Conservation (phyloP, 208 protist genomes). For the Crithidia expoeki region DNA sequence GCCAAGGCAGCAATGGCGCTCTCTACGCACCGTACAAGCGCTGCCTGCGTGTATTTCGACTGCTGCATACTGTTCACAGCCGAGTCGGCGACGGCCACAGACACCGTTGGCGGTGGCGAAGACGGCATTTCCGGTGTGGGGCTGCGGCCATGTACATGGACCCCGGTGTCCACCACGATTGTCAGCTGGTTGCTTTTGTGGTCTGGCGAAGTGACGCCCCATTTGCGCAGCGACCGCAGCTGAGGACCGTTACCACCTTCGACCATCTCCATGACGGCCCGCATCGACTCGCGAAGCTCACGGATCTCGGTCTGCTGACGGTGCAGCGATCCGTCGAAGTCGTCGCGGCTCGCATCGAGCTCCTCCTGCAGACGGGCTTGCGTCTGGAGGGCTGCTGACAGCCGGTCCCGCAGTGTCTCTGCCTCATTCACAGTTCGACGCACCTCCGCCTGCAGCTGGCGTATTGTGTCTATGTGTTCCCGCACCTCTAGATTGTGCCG, state of each 20-base stretch:
- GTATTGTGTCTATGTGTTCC: slow-evolving; percentile 17
- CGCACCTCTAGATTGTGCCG: slow-evolving; percentile 14
- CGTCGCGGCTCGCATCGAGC: slow-evolving; percentile 11
- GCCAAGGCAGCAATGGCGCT: slow-evolving; percentile 7
- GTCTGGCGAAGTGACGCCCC: background rate
- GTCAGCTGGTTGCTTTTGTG: background rate
- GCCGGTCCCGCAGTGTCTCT: slow-evolving; percentile 14
- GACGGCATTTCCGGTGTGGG: background rate
- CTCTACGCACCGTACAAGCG: slow-evolving; percentile 6
- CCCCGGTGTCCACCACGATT: background rate
- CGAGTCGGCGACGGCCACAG: background rate
- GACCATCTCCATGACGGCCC: slow-evolving; percentile 10
- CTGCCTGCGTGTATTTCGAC: slow-evolving; percentile 7
- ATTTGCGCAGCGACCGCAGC: slow-evolving; percentile 16
- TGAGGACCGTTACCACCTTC: slow-evolving; percentile 8
- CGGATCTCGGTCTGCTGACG: slow-evolving; percentile 17
- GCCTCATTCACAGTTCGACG: slow-evolving; percentile 7
- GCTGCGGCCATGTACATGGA: background rate
- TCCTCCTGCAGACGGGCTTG: slow-evolving; percentile 16
- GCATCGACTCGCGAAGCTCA: slow-evolving; percentile 28
- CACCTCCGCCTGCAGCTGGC: slow-evolving; percentile 16
- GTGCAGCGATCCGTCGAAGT: slow-evolving; percentile 3
- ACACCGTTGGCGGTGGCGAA: background rate
- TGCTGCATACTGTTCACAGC: slow-evolving; percentile 10
- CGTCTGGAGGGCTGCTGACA: slow-evolving; percentile 3